Evolutionary conservation across 1,284 basidiomycete species (phyloP).

Genomic region (Lignosus rhinocerotis): DNA sequence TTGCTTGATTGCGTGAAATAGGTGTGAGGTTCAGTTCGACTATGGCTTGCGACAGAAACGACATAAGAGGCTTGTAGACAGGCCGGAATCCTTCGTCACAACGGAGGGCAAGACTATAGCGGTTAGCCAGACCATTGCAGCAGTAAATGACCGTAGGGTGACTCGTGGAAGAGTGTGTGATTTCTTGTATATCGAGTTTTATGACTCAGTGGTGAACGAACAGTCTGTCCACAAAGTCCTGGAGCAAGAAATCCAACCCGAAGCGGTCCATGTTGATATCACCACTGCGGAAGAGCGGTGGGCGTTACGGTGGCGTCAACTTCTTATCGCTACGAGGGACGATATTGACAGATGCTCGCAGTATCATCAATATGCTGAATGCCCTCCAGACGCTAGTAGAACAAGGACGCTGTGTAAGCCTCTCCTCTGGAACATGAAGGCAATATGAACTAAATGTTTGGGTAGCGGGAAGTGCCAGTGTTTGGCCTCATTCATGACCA

Average conservation of each 20-base stretch:
- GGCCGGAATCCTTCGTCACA: constrained; percentile 64
- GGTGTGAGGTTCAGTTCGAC: constrained; percentile 81
- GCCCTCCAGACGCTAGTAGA: constrained; percentile 50
- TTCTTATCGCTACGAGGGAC: not conserved
- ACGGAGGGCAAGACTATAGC: constrained; percentile 66
- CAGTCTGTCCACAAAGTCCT: constrained; percentile 78
- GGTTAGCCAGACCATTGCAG: constrained; percentile 59
- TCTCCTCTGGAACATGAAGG: not conserved
- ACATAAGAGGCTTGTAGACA: constrained; percentile 48
- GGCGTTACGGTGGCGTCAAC: constrained; percentile 57
- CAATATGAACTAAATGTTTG: not conserved
- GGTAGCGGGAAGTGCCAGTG: constrained; percentile 72
- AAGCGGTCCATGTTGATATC: constrained; percentile 52
- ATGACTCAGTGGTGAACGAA: not conserved
- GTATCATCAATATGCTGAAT: constrained; percentile 65
- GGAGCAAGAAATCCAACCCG: constrained; percentile 72
- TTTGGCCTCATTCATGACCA: constrained; percentile 63
- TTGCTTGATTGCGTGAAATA: constrained; percentile 26
- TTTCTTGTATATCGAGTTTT: not conserved
- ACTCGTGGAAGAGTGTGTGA: constrained; percentile 60
- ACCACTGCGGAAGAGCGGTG: constrained; percentile 67
- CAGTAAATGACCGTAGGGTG: constrained; percentile 57
- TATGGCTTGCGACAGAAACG: constrained; percentile 68
- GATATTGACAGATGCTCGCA: constrained; percentile 26
- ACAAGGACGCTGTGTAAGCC: constrained; percentile 48